phyloP scores from a whole-genome alignment of 768 basidiomycete genomes.

The Leccinum boreale region DNA sequence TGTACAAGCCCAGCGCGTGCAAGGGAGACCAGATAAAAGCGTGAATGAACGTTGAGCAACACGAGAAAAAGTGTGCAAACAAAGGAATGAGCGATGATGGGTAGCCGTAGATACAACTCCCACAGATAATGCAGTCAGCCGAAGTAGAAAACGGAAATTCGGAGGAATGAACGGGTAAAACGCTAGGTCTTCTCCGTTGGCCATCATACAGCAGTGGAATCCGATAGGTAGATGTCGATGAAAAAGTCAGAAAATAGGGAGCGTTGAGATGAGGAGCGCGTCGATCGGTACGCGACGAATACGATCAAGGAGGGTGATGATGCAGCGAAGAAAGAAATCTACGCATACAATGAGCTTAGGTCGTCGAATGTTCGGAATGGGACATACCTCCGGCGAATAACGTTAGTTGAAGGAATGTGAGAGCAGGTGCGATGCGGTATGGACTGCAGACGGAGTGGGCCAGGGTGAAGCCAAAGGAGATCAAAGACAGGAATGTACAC shows the following conservation, averaged over 20 bases:
- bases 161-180: neutral
- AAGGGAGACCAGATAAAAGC: neutral
- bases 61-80: neutral
- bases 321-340: conserved; percentile 3
- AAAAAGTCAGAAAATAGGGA: conserved; percentile 1
- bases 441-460: neutral
- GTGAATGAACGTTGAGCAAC: conserved; percentile 4
- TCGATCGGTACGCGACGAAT: neutral
- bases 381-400: conserved; percentile 15
- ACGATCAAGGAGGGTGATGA: conserved; percentile 4
- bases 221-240: neutral
- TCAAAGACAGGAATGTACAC: neutral
- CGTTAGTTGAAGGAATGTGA: conserved; percentile 11
- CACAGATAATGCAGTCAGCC: neutral
- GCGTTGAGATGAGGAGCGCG: neutral
- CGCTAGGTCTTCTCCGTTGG: neutral
- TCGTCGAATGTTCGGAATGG: neutral
- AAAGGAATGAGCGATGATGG: conserved; percentile 2
- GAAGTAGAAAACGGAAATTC: neutral
- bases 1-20: conserved; percentile 6
- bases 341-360: neutral
- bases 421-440: neutral
- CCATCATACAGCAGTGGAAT: neutral
- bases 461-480: neutral
- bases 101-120: neutral